phyloP scores from a whole-genome alignment of 352 stramenopile species.

The Nothophytophthora sp. region DNA sequence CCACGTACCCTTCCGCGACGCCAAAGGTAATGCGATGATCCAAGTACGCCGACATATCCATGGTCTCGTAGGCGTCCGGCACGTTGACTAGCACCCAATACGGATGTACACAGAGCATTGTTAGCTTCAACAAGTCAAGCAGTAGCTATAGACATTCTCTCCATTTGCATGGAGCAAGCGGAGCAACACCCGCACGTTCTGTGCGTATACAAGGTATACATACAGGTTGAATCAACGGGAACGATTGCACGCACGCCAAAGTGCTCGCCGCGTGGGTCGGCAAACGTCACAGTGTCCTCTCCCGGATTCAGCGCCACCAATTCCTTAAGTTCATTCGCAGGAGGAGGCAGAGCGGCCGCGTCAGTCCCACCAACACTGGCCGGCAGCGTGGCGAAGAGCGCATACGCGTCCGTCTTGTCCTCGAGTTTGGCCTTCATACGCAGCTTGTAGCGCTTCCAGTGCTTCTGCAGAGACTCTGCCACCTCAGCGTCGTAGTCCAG shows the following conservation, averaged over 20 bases:
- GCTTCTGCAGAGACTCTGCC: conserved; percentile 63
- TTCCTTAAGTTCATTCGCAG: conserved; percentile 12
- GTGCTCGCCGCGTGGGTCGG: conserved; percentile 58
- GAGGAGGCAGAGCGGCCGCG: conserved; percentile 20
- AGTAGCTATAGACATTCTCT: too few relatives aligned
- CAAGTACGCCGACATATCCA: conserved; percentile 48
- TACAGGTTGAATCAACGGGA: conserved; percentile 32
- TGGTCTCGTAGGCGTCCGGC: conserved; percentile 40
- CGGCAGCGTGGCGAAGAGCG: conserved; percentile 53
- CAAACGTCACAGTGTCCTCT: conserved; percentile 43
- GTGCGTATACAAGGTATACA: conserved; percentile 1
- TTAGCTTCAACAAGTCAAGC: neutral
- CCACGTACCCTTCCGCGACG: conserved; percentile 67
- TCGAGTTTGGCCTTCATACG: conserved; percentile 82
- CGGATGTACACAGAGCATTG: conserved; percentile 4
- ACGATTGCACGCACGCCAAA: conserved; percentile 75
- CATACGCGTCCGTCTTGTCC: conserved; percentile 57
- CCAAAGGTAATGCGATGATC: conserved; percentile 73
- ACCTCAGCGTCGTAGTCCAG: conserved; percentile 72
- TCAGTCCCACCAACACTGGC: conserved; percentile 35
- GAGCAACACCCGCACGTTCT: neutral
- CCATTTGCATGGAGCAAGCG: too few relatives aligned
- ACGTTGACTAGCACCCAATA: conserved; percentile 45
- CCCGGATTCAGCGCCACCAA: conserved; percentile 39
- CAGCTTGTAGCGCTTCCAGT: conserved; percentile 90